Base-by-base conservation (phyloP, 129 eudicot genomes). In the Flaveria bidentis region DNA sequence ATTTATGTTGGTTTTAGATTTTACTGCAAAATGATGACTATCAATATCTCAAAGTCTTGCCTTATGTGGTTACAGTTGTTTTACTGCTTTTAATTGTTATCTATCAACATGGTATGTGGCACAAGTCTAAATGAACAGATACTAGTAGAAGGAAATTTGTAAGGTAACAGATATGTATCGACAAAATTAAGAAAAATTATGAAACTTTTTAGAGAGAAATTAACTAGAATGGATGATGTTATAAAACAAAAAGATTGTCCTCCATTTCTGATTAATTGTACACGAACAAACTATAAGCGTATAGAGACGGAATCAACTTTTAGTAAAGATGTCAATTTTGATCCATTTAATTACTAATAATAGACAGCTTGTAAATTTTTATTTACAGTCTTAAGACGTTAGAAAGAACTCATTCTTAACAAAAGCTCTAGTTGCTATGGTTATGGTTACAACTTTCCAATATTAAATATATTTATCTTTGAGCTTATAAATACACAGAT, bases 81-180 rank as follows among this genome's bases (percentile, higher is more conserved):
- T 50, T 51, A 5, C 49, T 63, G 36, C 55, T 42, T 49, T 69
- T 64, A 51, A 13, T 66, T 26, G 51, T 73, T 50, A 17, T 73
- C 72, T 66, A 18, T 58, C 42, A 26, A 70, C 28, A 71, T 78
- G 51, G 64, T 65, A 51, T 67, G 13, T 44, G 30, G n/a, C 41
- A 53, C 16, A 66, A 73, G 25, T 65, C n/a, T 22, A 41, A 12
- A 63, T 17, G 18, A 80, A 58, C 16, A n/a, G 42, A 17, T 65
- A 23, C 4, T 23, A 56, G 23, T 20, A 23, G 44, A 69, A 42
- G 15, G 56, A 76, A 76, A 25, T 12, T 42, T 42, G 53, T 41
- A 39, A 17, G 63, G 76, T 55, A 72, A 39, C 23, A 0, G 36
- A 71, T 9, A 72, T 52, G 53, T 4, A 6, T 55, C 41, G 30